phyloP scores from a whole-genome alignment of 495 filamentous ascomycete genomes.

The Podospora bellae-mahoneyi region DNA sequence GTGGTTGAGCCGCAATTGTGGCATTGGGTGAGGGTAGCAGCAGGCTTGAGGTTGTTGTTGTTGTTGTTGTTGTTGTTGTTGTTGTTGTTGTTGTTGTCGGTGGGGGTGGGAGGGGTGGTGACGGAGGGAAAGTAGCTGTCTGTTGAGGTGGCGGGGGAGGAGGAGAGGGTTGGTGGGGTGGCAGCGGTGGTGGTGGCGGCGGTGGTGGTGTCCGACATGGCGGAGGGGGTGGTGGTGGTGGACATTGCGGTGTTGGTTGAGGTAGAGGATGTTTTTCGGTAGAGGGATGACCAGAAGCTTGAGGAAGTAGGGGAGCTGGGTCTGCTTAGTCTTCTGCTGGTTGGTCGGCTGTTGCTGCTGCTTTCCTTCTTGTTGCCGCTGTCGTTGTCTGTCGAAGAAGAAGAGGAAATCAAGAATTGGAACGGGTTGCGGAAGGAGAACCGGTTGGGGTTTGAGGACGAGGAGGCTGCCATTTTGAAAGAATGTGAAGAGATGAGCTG shows the following conservation, averaged over 20 bases:
- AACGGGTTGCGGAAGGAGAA: conserved; percentile 7
- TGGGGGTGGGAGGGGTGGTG: background rate
- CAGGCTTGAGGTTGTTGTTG: no score
- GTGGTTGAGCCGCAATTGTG: background rate
- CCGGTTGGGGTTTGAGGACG: background rate
- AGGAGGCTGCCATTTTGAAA: conserved; percentile 1
- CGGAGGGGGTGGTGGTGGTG: background rate
- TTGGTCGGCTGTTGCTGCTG: background rate
- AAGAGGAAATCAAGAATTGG: background rate
- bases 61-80: no score
- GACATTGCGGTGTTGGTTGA: background rate
- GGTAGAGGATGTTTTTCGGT: background rate
- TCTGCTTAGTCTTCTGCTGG: background rate
- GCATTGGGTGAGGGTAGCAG: no score
- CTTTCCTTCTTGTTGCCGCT: background rate
- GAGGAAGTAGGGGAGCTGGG: background rate
- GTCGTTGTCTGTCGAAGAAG: background rate
- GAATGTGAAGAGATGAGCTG: background rate
- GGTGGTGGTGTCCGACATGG: background rate
- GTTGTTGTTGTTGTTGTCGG: background rate
- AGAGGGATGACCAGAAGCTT: background rate
- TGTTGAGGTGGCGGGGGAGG: background rate
- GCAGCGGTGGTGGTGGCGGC: background rate
- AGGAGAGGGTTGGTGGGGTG: conserved; percentile 7
- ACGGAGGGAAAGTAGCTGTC: background rate